Percentiles rank a stretch among this genome's conserved stretches.
phyloP scores from a whole-genome alignment of 345 rosid genomes.

The Eucalyptus polybractea region DNA sequence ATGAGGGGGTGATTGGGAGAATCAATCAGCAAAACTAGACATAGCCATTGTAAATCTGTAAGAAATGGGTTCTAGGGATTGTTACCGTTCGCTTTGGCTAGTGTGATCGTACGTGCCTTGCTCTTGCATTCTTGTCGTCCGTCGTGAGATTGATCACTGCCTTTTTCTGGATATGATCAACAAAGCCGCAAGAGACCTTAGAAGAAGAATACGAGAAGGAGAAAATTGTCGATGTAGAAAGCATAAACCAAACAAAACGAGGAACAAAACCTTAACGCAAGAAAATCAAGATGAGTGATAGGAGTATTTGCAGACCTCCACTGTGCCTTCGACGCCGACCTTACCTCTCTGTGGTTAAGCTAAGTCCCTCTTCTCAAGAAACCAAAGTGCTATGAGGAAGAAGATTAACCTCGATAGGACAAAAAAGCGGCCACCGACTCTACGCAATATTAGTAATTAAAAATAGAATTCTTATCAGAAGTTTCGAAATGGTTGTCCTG shows the following conservation, averaged over 20 bases:
- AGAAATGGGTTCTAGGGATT: not conserved
- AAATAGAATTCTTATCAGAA: too few species aligned
- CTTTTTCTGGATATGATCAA: not conserved
- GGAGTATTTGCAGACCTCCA: not conserved
- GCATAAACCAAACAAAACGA: not conserved
- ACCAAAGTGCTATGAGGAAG: not conserved
- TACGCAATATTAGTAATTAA: too few species aligned
- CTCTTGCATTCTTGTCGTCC: not conserved
- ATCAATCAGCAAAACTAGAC: too few species aligned
- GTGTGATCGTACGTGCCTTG: not conserved
- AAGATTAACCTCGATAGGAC: not conserved
- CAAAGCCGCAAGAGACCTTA: not conserved
- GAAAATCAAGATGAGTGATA: not conserved
- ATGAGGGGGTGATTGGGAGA: too few species aligned
- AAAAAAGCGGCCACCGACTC: not conserved
- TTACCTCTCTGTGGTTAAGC: not conserved
- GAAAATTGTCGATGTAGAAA: not conserved
- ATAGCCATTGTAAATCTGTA: not conserved
- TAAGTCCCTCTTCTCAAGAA: not conserved
- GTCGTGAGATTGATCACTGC: not conserved
- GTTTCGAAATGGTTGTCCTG: too few species aligned
- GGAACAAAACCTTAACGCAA: not conserved
- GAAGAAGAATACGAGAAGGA: not conserved
- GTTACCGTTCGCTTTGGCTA: not conserved
- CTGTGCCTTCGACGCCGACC: not conserved